These are phyloP conservation scores for Ophiostoma ulmi DNA, from an alignment of 2,329 filamentous ascomycete species.

Conservation along the genomic window DNA sequence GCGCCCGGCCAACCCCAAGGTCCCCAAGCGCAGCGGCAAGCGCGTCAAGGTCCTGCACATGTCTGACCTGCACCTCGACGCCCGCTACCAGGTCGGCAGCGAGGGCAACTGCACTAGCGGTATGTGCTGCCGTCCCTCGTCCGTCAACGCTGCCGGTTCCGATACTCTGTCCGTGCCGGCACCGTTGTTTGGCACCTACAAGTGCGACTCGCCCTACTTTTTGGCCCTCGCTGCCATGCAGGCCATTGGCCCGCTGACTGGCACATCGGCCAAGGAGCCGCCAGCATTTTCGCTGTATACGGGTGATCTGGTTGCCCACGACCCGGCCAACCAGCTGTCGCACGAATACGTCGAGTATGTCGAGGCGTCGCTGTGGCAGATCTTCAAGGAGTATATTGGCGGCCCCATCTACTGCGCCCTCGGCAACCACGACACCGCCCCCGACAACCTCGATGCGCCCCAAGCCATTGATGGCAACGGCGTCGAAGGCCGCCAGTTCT, in stretches of 20 bases:
- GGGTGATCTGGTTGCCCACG: slow-evolving; percentile 55
- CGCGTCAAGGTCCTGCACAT: slow-evolving; percentile 54
- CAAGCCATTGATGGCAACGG: slow-evolving; percentile 40
- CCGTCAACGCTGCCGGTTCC: slow-evolving; percentile 32
- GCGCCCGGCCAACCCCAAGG: slow-evolving; percentile 43
- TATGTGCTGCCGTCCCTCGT: slow-evolving; percentile 50
- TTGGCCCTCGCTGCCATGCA: slow-evolving; percentile 52
- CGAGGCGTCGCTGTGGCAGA: slow-evolving; percentile 48
- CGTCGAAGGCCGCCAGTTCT: slow-evolving; percentile 46
- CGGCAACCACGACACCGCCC: slow-evolving; percentile 54
- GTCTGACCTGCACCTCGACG: slow-evolving; percentile 57
- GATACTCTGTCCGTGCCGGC: slow-evolving; percentile 43
- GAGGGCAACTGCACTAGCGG: slow-evolving; percentile 53
- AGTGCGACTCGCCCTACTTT: slow-evolving; percentile 55
- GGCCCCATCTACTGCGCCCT: slow-evolving; percentile 53
- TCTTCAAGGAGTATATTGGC: slow-evolving; percentile 53
- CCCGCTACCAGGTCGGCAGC: slow-evolving; percentile 48
- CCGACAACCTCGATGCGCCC: slow-evolving; percentile 49
- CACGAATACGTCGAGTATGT: slow-evolving; percentile 49
- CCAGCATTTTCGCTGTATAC: slow-evolving; percentile 56
- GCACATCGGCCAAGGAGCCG: slow-evolving; percentile 43
- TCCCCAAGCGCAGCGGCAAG: slow-evolving; percentile 47
- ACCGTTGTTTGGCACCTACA: slow-evolving; percentile 50
- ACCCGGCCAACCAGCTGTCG: slow-evolving; percentile 47
- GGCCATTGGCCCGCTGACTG: slow-evolving; percentile 51